Percentiles rank a stretch among this genome's conserved stretches.
Evolutionary conservation across 1,139 yeast genomes (phyloP).

Genomic region (Yamadazyma spencermartinsiae): DNA sequence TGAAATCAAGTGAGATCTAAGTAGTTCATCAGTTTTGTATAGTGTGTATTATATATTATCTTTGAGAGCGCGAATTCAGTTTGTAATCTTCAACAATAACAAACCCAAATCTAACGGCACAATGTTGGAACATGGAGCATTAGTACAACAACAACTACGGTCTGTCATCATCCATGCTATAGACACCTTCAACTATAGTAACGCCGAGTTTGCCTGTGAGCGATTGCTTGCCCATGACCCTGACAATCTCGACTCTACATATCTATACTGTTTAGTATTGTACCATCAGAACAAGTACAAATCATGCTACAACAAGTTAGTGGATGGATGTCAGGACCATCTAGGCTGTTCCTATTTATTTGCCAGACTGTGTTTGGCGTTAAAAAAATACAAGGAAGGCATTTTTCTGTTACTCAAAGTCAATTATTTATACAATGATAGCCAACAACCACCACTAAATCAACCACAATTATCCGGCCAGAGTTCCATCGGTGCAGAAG

Average conservation of each 20-base stretch:
- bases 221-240: slow-evolving; percentile 61
- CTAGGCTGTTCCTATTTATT: slow-evolving; percentile 72
- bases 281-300: slow-evolving; percentile 56
- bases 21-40: no score
- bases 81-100: not conserved
- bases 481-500: no score
- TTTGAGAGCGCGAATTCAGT: not conserved
- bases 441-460: slow-evolving; percentile 12
- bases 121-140: not conserved
- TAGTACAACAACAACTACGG: slow-evolving; percentile 43
- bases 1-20: no score
- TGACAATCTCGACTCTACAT: slow-evolving; percentile 52
- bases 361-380: slow-evolving; percentile 62
- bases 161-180: slow-evolving; percentile 65
- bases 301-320: slow-evolving; percentile 56
- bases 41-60: not conserved
- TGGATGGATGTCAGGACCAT: slow-evolving; percentile 39
- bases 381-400: slow-evolving; percentile 63
- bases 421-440: slow-evolving; percentile 37
- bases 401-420: slow-evolving; percentile 50
- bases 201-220: slow-evolving; percentile 84
- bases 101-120: not conserved
- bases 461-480: slow-evolving; percentile 1
- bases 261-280: slow-evolving; percentile 64
- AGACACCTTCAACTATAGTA: slow-evolving; percentile 65